A percentile compares a stretch with the other conserved stretches of the same genome.
phyloP scores from a whole-genome alignment of 2,329 filamentous ascomycete genomes.

The Coleophoma eucalyptorum region DNA sequence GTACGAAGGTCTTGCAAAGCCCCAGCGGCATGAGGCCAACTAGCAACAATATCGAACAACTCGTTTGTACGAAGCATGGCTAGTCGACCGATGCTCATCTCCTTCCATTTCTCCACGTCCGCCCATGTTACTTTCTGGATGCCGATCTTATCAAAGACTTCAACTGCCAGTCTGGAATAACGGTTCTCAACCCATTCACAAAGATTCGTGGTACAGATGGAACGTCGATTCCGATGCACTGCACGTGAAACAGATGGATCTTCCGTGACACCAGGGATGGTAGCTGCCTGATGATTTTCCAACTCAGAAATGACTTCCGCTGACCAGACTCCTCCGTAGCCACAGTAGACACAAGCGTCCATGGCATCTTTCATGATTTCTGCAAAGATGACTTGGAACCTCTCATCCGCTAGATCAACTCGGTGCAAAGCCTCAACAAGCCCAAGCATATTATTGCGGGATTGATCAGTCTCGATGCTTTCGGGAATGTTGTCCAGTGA shows the following conservation, averaged over 20 bases:
- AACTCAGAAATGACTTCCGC: not conserved
- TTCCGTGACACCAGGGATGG: not conserved
- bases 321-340: conserved; percentile 61
- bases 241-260: conserved; percentile 24
- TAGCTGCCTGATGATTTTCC: not conserved
- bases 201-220: conserved; percentile 55
- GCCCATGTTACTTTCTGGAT: conserved; percentile 40
- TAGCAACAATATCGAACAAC: conserved; percentile 74
- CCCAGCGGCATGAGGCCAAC: conserved; percentile 68
- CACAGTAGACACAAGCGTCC: conserved; percentile 55
- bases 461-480: conserved; percentile 25
- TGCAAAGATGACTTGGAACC: conserved; percentile 67
- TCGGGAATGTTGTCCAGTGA: conserved; percentile 13
- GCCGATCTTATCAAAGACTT: conserved; percentile 46
- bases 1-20: conserved; percentile 72
- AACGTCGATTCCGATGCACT: conserved; percentile 33
- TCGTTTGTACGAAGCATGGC: conserved; percentile 66
- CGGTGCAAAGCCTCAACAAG: conserved; percentile 56
- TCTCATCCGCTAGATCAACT: conserved; percentile 66
- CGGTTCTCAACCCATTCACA: conserved; percentile 65
- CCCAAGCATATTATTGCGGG: conserved; percentile 47
- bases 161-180: conserved; percentile 60
- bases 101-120: conserved; percentile 66
- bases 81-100: conserved; percentile 64
- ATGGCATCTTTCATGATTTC: conserved; percentile 67